Evolutionary conservation across 2,329 filamentous ascomycete species (phyloP), one percentile per base, ranked within the genome.

Genomic region (Aspergillus chevalieri): DNA sequence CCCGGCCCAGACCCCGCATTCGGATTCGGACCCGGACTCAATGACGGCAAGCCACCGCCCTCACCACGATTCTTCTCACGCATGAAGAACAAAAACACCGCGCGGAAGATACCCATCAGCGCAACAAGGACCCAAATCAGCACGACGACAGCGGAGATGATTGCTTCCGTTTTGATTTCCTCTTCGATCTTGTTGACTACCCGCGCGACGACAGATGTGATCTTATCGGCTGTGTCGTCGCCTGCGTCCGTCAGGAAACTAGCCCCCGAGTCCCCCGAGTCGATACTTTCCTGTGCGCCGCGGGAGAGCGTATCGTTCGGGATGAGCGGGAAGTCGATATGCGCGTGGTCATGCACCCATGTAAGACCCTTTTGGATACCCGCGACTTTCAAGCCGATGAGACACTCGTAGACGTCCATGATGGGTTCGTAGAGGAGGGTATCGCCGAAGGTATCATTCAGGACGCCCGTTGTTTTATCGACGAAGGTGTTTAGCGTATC

Each of bases 281-380:
- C 68, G 43, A 81, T 67, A 59, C 77, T 77, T 22, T 74, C 76
- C 28, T 82, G 74, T 49, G 91, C 87, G 39, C 91, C 90, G 47
- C 85, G 74, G 51, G 88, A 92, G 72, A 97, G 95, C 1, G 87
- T 87, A 65, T 95, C 80, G 60, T 88, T 85, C 22, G 82, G 77
- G 52, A 97, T 83, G 47, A 81, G 71, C 0, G 93, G 93, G 59
- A 98, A 86, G 52, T 82, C 75, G 59, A 98, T 79, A 53, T 93
- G 81, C 3, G 93, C 89, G 65, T 97, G 76, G 57, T 97, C 85
- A 61, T 87, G 82, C 9, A 95, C 87, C 92, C 92, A 98, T 1
- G 88, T 95, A n/a, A 97, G 78, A 10, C 87, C 93, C 63, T 87
- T 85, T 67, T 97, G 83, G 56, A 98, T 82, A 19, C 84, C 81